Evolutionary conservation across 2,329 filamentous ascomycete genomes (phyloP), one percentile per base, ranked within the genome.

Genomic region (Sarocladiaceae sp.): DNA sequence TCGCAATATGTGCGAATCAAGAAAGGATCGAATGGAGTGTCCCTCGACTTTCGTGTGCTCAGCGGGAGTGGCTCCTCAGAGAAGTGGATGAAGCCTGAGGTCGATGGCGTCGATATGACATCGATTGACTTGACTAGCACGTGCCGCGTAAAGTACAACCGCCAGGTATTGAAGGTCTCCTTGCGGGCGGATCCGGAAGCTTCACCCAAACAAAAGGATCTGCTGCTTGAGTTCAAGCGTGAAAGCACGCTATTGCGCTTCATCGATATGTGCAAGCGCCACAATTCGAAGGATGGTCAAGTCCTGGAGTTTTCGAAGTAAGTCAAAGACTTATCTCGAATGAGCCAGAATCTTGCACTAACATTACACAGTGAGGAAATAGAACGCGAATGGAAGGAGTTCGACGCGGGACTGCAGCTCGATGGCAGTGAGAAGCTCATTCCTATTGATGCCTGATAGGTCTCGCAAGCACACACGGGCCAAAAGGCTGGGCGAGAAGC

Each of bases 211-310:
- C 44, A 48, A 10, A 48, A 18, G 2, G 69, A 77, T 39, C 60
- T 82, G 2, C 66, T 82, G 56, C 76, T 73, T 6, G 64, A 70
- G 52, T 82, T 83, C 57, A 78, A 78, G 61, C 64, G 79, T 5
- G 69, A 73, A 57, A 68, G 76, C 18, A 81, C 79, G 4, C 77
- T 80, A 66, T 66, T 69, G 53, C 69, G 79, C 2, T 79, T 83
- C 56, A 60, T 82, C 44, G 58, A 61, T 18, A 78, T 81, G 53
- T 68, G 74, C 35, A 73, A 71, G 62, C 69, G 69, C 1, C 60
- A 80, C 6, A 64, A 59, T 17, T 22, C 44, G 8, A 33, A 31
- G 15, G 37, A 55, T 79, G 44, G 59, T 67, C 2, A 71, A 11
- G 31, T 33, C 25, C 20, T n/a, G 23, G 44, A 72, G 57, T 64